Evolutionary conservation across 2,329 filamentous ascomycete genomes (phyloP).

Genomic region (Fusarium liriodendri): DNA sequence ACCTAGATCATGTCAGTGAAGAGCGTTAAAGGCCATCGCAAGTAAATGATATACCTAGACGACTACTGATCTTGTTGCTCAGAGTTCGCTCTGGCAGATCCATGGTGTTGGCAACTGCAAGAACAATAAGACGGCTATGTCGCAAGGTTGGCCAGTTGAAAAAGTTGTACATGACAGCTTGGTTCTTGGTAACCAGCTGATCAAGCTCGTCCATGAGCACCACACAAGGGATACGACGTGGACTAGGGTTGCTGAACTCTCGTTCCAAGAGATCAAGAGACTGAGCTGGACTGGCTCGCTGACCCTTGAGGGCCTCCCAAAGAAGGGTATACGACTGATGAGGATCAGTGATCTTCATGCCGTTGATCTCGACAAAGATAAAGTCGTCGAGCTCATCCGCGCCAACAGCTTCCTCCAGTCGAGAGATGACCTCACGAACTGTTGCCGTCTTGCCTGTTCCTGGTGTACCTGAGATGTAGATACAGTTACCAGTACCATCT

Average conservation of each 20-base stretch:
- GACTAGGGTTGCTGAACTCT: conserved; percentile 92
- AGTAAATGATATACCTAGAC: conserved; percentile 66
- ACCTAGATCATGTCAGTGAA: conserved; percentile 52
- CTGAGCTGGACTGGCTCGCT: conserved; percentile 91
- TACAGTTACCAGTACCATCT: conserved; percentile 93
- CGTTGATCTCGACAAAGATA: conserved; percentile 99
- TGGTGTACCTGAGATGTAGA: conserved; percentile 99
- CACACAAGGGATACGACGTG: conserved; percentile 91
- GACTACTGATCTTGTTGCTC: conserved; percentile 98
- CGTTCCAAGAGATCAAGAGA: conserved; percentile 90
- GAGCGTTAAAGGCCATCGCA: neutral
- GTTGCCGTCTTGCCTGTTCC: conserved; percentile 98
- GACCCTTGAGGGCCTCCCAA: conserved; percentile 95
- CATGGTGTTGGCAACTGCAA: conserved; percentile 99
- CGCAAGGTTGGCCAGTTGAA: conserved; percentile 98
- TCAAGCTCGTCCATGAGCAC: conserved; percentile 99
- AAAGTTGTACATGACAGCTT: conserved; percentile 99
- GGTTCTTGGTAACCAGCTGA: conserved; percentile 96
- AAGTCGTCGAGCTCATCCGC: conserved; percentile 97
- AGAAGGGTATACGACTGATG: conserved; percentile 95
- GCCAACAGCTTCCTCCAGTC: conserved; percentile 86
- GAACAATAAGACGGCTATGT: conserved; percentile 92
- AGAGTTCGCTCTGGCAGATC: conserved; percentile 95
- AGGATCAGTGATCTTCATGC: conserved; percentile 99
- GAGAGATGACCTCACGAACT: conserved; percentile 91